A percentile compares a stretch with the other conserved stretches of the same genome.
These are phyloP conservation scores for Serendipita sp. DNA, from an alignment of 768 basidiomycete genomes.

Conservation along the genomic window DNA sequence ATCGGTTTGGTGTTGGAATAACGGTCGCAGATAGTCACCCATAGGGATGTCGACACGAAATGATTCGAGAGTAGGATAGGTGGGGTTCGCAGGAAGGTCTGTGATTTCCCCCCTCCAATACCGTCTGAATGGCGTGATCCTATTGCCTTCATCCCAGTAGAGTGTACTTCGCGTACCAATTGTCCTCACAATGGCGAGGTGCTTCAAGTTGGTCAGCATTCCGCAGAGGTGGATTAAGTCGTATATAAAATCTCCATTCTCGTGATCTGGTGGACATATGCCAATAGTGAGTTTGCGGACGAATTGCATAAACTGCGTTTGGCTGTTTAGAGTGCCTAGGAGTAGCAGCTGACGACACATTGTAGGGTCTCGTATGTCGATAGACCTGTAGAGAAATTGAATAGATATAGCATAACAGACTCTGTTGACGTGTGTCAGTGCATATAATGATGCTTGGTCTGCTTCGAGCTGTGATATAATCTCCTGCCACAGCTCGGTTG, in stretches of 20 bases:
- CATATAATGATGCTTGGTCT: neutral
- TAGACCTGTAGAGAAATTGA: neutral
- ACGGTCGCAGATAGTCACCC: neutral
- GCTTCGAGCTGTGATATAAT: neutral
- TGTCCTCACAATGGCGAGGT: neutral
- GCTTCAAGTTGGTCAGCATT: neutral
- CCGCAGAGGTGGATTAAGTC: neutral
- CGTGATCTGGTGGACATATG: neutral
- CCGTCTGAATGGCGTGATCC: neutral
- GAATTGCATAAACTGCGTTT: neutral
- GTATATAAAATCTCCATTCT: neutral
- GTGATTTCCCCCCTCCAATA: neutral
- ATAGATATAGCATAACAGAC: neutral
- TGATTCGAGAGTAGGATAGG: neutral
- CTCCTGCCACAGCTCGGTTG: neutral
- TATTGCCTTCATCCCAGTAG: neutral
- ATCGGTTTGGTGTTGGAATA: neutral
- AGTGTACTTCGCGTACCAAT: neutral
- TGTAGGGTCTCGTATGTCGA: slow-evolving; percentile 1
- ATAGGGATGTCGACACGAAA: neutral
- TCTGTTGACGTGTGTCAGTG: neutral
- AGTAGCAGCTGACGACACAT: neutral
- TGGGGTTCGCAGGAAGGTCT: neutral
- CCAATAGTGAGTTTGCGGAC: neutral
- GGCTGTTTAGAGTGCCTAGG: neutral